Evolutionary conservation across 2,329 filamentous ascomycete species (phyloP).

Genomic region (Botryotinia calthae): DNA sequence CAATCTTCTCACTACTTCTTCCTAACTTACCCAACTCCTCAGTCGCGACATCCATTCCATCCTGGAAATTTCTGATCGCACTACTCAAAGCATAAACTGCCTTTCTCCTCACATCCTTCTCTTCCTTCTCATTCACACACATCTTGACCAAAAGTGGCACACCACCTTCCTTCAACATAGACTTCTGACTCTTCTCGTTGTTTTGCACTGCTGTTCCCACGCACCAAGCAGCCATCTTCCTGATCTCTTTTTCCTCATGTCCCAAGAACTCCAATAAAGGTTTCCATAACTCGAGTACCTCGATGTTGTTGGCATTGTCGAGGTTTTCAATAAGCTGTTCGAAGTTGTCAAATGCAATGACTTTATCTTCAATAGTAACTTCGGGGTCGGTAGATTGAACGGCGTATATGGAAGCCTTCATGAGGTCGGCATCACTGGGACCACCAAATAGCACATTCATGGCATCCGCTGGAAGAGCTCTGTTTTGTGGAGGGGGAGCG

Average conservation of each 20-base stretch:
- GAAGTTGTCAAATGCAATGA: conserved; percentile 90
- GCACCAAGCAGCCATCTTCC: conserved; percentile 91
- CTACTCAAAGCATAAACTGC: conserved; percentile 86
- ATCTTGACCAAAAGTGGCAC: conserved; percentile 68
- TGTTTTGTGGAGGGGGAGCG: conserved; percentile 30
- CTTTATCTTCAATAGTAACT: conserved; percentile 68
- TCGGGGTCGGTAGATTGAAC: conserved; percentile 62
- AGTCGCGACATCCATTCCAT: conserved; percentile 68
- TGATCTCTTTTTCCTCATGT: conserved; percentile 67
- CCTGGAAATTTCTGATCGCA: conserved; percentile 84
- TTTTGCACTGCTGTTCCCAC: conserved; percentile 95
- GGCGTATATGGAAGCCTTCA: conserved; percentile 79
- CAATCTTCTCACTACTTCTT: conserved; percentile 55
- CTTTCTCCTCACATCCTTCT: conserved; percentile 72
- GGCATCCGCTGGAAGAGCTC: conserved; percentile 63
- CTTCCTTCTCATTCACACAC: conserved; percentile 57
- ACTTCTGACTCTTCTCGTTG: conserved; percentile 81
- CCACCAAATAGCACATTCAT: conserved; percentile 76
- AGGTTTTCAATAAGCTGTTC: conserved; percentile 89
- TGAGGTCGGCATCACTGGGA: conserved; percentile 85
- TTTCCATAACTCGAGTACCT: conserved; percentile 74
- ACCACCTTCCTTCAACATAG: conserved; percentile 59
- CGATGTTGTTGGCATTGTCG: conserved; percentile 96
- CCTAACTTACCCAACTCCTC: conserved; percentile 56
- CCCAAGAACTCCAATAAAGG: conserved; percentile 71